Conservation (phyloP, 1,284 basidiomycete genomes). For the Mixia osmundae region DNA sequence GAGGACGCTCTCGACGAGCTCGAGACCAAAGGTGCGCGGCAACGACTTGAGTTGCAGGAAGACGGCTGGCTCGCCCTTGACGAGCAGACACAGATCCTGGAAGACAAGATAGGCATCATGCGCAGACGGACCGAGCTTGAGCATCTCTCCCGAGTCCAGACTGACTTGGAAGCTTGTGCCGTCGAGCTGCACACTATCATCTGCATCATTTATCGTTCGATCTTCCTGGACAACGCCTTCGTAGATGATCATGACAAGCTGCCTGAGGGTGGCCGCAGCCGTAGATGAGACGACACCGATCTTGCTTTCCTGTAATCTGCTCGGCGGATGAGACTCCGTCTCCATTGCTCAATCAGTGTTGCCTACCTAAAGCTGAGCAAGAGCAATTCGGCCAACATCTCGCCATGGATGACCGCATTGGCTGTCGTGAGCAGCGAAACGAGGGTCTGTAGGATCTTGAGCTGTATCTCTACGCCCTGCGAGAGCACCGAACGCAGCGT, state of each 20-base stretch:
- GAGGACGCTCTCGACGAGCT: conserved; percentile 86
- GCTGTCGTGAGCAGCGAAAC: conserved; percentile 73
- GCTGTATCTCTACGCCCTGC: conserved; percentile 82
- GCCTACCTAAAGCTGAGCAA: neutral
- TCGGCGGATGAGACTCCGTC: no score
- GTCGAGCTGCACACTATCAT: neutral
- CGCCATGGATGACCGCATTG: conserved; percentile 43
- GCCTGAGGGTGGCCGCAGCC: conserved; percentile 82
- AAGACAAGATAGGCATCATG: conserved; percentile 70
- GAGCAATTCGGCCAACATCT: conserved; percentile 45
- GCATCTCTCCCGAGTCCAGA: conserved; percentile 11
- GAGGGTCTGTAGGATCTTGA: conserved; percentile 71
- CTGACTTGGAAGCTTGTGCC: neutral
- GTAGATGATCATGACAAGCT: conserved; percentile 91
- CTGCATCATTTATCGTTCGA: conserved; percentile 2
- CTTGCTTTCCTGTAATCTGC: conserved; percentile 75
- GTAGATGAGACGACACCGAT: conserved; percentile 93
- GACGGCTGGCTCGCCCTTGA: conserved; percentile 45
- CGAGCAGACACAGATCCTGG: conserved; percentile 68
- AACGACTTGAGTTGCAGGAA: conserved; percentile 66
- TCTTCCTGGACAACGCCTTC: conserved; percentile 79
- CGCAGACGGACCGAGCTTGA: conserved; percentile 47
- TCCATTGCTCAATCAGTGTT: no score
- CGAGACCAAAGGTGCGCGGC: conserved; percentile 80
- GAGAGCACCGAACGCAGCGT: conserved; percentile 67